A percentile compares a stretch with the other conserved stretches of the same genome.
Conservation (phyloP, 345 rosid genomes). For the Eutrema japonicum region DNA sequence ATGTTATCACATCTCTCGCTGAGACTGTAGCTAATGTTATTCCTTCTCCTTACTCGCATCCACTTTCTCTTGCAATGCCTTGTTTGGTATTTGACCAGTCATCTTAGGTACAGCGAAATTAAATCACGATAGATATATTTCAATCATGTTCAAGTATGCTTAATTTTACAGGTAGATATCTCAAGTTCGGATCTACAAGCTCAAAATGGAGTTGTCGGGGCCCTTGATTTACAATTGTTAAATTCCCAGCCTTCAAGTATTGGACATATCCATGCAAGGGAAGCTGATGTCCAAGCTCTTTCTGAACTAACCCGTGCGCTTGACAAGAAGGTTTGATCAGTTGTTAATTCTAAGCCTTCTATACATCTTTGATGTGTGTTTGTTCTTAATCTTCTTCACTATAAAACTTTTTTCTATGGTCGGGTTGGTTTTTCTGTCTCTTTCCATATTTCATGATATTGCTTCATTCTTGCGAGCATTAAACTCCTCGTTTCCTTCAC, state of each 20-base stretch:
- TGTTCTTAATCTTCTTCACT: not conserved
- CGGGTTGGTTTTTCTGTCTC: not conserved
- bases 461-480: constrained; percentile 19
- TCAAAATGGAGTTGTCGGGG: constrained; percentile 47
- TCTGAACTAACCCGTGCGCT: constrained; percentile 56
- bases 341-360: constrained; percentile 24
- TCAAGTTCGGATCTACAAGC: constrained; percentile 51
- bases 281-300: constrained; percentile 66
- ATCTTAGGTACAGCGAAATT: constrained; percentile 15
- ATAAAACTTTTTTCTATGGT: not conserved
- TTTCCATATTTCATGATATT: constrained; percentile 10
- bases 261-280: constrained; percentile 56
- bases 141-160: constrained; percentile 24
- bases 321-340: constrained; percentile 60
- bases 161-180: constrained; percentile 52
- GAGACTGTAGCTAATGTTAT: constrained; percentile 25
- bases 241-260: constrained; percentile 50
- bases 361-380: constrained; percentile 11
- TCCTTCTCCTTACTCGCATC: constrained; percentile 10
- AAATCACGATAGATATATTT: not conserved
- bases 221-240: constrained; percentile 45
- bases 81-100: constrained; percentile 21
- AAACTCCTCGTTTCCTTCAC: constrained; percentile 13
- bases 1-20: constrained; percentile 11
- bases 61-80: constrained; percentile 20